Evolutionary conservation across 139 green algal genomes (phyloP), one percentile per base, ranked within the genome.

Genomic region (Chlamydomonas sp.): DNA sequence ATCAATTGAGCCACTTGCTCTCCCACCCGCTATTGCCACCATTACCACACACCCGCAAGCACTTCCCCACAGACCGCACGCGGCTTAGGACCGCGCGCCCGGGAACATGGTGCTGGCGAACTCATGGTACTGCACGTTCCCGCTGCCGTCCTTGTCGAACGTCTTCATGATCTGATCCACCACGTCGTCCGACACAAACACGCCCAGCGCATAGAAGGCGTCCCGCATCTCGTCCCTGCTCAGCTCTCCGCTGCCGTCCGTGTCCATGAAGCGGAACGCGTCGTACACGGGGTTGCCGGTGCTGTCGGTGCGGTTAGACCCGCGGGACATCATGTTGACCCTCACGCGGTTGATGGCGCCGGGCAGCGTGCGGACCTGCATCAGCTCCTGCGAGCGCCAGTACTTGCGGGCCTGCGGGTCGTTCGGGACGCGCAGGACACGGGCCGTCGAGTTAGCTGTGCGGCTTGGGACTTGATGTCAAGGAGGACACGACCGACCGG

Each of bases 201-300:
- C 90, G 0, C 90, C 90, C 64, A 92, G 73, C 1, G 83, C 86
- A 62, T 80, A 88, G 83, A 92, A 92, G 18, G 80, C 90, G 68
- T 92, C 86, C 0, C 76, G 64, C 4, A 92, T 74, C 83, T 92
- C 90, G 1, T 84, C 77, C 57, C 58, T 82, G 78, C 14, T 73
- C 82, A 92, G 69, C 8, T 78, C n/a, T 14, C 90, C 89, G 31
- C 85, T 90, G 83, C 72, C 12, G 78, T 92, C 90, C 10, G 72
- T 81, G 59, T 92, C 90, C 66, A 92, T 88, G 86, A 90, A 92
- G 2, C 64, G 63, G 84, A 93, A 93, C 6, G 87, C 80, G 20
- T 93, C 84, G 63, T 79, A 90, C 67, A 93, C 85, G 75, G 82
- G 49, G 84, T 93, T 86, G n/a, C 87, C 87, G 0, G 67, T 85